phyloP scores from a whole-genome alignment of 164 flowering plant species.

The Liquidambar formosana region DNA sequence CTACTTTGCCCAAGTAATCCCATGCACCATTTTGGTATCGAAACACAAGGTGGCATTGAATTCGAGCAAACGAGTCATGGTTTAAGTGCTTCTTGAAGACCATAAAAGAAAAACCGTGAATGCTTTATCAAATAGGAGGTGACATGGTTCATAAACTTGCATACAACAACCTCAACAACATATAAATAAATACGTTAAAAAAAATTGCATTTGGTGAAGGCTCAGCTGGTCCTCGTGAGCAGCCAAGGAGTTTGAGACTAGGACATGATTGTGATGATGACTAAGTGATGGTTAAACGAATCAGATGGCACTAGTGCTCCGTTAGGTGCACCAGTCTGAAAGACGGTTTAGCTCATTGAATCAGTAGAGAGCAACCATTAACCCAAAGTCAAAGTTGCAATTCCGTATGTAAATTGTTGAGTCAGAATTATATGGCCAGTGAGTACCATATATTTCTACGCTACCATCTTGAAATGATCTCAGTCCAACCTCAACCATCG shows the following conservation, averaged over 20 bases:
- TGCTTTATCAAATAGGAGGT: background rate
- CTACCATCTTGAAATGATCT: no score
- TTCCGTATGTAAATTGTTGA: no score
- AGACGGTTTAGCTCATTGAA: background rate
- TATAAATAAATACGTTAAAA: no score
- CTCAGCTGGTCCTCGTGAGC: no score
- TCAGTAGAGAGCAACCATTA: background rate
- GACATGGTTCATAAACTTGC: background rate
- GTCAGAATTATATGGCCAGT: no score
- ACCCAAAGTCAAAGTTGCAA: background rate
- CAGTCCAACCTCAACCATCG: no score
- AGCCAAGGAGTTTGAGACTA: background rate
- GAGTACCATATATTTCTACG: no score
- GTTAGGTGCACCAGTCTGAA: background rate
- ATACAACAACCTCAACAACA: no score
- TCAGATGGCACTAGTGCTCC: background rate
- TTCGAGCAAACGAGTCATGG: background rate
- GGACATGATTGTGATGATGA: background rate
- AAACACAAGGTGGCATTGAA: background rate
- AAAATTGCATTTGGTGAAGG: no score
- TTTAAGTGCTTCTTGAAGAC: background rate
- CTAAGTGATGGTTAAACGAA: background rate
- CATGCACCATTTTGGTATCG: no score
- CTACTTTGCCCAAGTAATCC: conserved; percentile 1
- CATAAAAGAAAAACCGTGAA: background rate